Evolutionary conservation across 2,329 filamentous ascomycete genomes (phyloP).

Genomic region (Phoma sp.): DNA sequence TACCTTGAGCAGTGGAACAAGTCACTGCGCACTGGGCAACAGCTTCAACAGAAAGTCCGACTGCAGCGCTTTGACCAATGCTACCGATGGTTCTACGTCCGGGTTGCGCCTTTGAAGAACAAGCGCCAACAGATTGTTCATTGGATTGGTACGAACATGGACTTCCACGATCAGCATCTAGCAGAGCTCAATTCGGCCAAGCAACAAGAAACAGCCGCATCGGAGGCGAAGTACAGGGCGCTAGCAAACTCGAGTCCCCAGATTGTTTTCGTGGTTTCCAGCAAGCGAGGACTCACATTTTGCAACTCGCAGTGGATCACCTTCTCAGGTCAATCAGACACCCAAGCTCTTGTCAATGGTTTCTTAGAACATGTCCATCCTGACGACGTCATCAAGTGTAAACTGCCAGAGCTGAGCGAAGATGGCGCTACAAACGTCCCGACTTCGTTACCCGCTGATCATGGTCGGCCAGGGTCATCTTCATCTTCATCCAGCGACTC

Average conservation of each 20-base stretch:
- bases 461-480: conserved; percentile 38
- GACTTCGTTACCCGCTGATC: conserved; percentile 53
- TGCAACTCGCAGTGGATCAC: conserved; percentile 96
- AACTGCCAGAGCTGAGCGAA: conserved; percentile 64
- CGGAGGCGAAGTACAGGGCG: conserved; percentile 90
- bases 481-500: conserved; percentile 46
- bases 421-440: conserved; percentile 57
- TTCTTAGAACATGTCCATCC: conserved; percentile 94
- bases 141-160: conserved; percentile 97
- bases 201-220: conserved; percentile 91
- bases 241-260: conserved; percentile 95
- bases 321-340: conserved; percentile 87
- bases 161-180: conserved; percentile 95
- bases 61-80: conserved; percentile 86
- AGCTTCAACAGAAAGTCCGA: conserved; percentile 88
- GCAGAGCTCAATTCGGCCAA: conserved; percentile 86
- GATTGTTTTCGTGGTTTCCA: conserved; percentile 94
- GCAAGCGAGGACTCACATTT: conserved; percentile 89
- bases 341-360: conserved; percentile 80
- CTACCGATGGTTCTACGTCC: conserved; percentile 95
- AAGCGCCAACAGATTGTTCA: conserved; percentile 83
- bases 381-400: conserved; percentile 88
- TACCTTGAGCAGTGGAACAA: conserved; percentile 85
- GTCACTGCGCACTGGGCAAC: conserved; percentile 85
- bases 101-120: conserved; percentile 85